A percentile compares a stretch with the other conserved stretches of the same genome.
These are phyloP conservation scores for Thecamonas trahens DNA, from an alignment of 78 protist genomes.

Conservation along the genomic window DNA sequence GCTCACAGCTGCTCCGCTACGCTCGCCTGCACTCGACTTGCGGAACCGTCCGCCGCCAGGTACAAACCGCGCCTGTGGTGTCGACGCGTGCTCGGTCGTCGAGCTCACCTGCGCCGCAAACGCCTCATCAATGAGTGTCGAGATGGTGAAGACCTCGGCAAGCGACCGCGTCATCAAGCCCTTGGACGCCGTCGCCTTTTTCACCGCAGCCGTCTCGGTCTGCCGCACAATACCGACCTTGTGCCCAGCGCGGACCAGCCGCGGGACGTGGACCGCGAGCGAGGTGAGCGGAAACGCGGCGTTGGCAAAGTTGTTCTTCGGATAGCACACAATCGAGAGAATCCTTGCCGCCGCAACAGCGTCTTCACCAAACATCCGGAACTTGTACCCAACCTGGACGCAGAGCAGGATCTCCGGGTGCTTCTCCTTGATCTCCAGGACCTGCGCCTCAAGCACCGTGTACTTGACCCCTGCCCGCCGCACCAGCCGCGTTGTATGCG, in stretches of 20 bases:
- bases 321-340: no score
- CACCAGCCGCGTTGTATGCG: no score
- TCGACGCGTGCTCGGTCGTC: no score
- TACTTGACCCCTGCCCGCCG: no score
- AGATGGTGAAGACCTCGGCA: constrained; percentile 47
- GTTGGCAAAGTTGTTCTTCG: no score
- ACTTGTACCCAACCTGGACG: constrained; percentile 39
- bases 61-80: no score
- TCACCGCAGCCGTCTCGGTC: constrained; percentile 79
- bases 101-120: no score
- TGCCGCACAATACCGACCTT: constrained; percentile 81
- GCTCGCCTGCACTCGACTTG: no score
- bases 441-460: constrained; percentile 26
- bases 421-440: constrained; percentile 2
- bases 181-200: constrained; percentile 28
- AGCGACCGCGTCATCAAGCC: constrained; percentile 53
- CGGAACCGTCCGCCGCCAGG: background rate
- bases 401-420: constrained; percentile 19
- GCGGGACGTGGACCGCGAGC: constrained; percentile 34
- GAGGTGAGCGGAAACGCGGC: no score
- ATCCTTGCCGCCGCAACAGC: constrained; percentile 27
- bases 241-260: constrained; percentile 73
- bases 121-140: constrained; percentile 53
- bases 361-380: constrained; percentile 24
- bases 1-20: no score